These are phyloP conservation scores for Fremontodendron californicum DNA, from an alignment of 345 rosid genomes.

Conservation along the genomic window DNA sequence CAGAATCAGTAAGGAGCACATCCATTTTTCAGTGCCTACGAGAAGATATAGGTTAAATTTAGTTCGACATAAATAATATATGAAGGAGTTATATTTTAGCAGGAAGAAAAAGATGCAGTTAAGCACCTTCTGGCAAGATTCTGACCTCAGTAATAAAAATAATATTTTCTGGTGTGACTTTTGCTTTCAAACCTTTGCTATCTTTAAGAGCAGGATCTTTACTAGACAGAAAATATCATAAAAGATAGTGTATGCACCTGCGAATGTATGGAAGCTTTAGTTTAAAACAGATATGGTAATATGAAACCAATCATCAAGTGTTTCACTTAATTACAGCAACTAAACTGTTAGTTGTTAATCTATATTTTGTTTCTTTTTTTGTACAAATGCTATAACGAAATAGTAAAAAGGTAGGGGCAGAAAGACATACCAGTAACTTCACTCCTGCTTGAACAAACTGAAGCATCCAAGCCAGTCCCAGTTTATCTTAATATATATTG, in stretches of 20 bases:
- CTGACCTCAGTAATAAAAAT: neutral
- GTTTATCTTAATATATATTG: neutral
- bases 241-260: neutral
- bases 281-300: neutral
- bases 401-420: neutral
- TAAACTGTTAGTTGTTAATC: neutral
- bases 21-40: constrained; percentile 55
- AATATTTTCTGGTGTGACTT: neutral
- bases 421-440: constrained; percentile 1
- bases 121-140: constrained; percentile 5
- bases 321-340: neutral
- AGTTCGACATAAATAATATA: constrained; percentile 3
- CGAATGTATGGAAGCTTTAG: neutral
- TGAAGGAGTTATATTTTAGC: constrained; percentile 12
- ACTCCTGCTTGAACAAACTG: constrained; percentile 4
- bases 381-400: neutral
- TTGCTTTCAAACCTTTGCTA: neutral
- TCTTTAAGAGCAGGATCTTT: neutral
- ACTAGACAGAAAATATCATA: neutral
- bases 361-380: neutral
- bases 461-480: neutral
- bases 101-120: constrained; percentile 1
- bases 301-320: neutral
- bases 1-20: constrained; percentile 54
- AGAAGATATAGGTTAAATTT: constrained; percentile 13